Percentiles rank a stretch among this genome's conserved stretches.
These are phyloP conservation scores for Hypsizygus marmoreus DNA, from an alignment of 768 basidiomycete genomes.

Conservation along the genomic window DNA sequence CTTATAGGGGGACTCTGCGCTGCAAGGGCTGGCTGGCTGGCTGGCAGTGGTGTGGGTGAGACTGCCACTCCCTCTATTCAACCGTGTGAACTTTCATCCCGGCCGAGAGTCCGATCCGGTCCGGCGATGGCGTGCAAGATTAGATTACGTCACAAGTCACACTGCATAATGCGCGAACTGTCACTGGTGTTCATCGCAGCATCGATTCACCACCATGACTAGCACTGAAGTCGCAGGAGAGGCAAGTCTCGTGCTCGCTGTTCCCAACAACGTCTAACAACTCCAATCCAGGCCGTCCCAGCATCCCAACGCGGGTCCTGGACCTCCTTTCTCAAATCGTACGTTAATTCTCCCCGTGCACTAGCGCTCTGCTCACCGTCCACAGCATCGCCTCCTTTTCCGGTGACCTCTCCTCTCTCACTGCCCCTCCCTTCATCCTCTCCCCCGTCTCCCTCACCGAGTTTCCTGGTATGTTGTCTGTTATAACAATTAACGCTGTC, in stretches of 20 bases:
- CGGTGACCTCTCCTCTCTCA: slow-evolving; percentile 83
- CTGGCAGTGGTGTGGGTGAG: too few relatives aligned
- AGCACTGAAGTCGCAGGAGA: slow-evolving; percentile 34
- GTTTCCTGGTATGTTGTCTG: slow-evolving; percentile 70
- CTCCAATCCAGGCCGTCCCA: slow-evolving; percentile 76
- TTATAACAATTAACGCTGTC: slow-evolving; percentile 4
- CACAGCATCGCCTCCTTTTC: slow-evolving; percentile 81
- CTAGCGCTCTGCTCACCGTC: slow-evolving; percentile 7
- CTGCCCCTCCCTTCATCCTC: slow-evolving; percentile 89
- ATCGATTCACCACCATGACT: slow-evolving; percentile 12
- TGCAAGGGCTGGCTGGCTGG: too few relatives aligned
- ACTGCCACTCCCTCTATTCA: too few relatives aligned
- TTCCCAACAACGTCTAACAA: slow-evolving; percentile 9
- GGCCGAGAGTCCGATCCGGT: too few relatives aligned
- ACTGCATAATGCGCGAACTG: too few relatives aligned
- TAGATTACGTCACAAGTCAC: background rate
- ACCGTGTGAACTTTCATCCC: too few relatives aligned
- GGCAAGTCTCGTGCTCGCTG: slow-evolving; percentile 12
- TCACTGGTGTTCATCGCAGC: too few relatives aligned
- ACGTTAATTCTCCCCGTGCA: slow-evolving; percentile 27
- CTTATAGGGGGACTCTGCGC: too few relatives aligned
- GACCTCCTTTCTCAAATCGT: slow-evolving; percentile 92
- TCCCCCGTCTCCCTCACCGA: slow-evolving; percentile 90
- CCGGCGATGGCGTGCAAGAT: too few relatives aligned
- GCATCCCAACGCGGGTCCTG: slow-evolving; percentile 83